Evolutionary conservation across 805 yeast genomes (phyloP).

Genomic region (Metschnikowia anglica): DNA sequence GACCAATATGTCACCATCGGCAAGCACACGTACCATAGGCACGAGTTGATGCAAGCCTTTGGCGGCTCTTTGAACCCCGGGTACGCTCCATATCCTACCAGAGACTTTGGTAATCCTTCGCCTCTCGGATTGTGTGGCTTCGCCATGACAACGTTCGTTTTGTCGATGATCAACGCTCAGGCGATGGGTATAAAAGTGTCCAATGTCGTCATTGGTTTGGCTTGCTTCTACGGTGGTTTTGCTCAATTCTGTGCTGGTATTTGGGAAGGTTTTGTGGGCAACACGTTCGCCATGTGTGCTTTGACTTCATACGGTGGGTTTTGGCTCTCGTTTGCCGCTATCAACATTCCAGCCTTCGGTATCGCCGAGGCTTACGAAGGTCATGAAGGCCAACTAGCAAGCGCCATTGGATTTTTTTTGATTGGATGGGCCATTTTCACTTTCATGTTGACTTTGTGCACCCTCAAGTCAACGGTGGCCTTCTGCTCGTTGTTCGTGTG

Average conservation of each 20-base stretch:
- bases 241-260: conserved; percentile 23
- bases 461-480: conserved; percentile 40
- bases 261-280: conserved; percentile 23
- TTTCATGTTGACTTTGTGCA: conserved; percentile 33
- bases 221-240: conserved; percentile 22
- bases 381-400: conserved; percentile 26
- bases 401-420: conserved; percentile 39
- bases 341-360: conserved; percentile 59
- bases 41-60: conserved; percentile 39
- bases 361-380: conserved; percentile 46
- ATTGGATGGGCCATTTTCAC: conserved; percentile 44
- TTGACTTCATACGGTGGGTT: conserved; percentile 51
- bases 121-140: conserved; percentile 24
- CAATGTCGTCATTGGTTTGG: conserved; percentile 20
- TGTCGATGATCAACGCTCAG: conserved; percentile 22
- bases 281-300: conserved; percentile 22
- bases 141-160: conserved; percentile 22
- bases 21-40: conserved; percentile 29
- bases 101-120: conserved; percentile 45
- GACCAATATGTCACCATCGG: conserved; percentile 36
- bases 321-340: conserved; percentile 66
- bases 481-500: conserved; percentile 33
- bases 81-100: conserved; percentile 42
- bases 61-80: conserved; percentile 40
- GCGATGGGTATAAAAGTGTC: conserved; percentile 22